Percentiles rank a stretch among this genome's conserved stretches.
phyloP scores from a whole-genome alignment of 495 filamentous ascomycete genomes.

The Annulohypoxylon moriforme region DNA sequence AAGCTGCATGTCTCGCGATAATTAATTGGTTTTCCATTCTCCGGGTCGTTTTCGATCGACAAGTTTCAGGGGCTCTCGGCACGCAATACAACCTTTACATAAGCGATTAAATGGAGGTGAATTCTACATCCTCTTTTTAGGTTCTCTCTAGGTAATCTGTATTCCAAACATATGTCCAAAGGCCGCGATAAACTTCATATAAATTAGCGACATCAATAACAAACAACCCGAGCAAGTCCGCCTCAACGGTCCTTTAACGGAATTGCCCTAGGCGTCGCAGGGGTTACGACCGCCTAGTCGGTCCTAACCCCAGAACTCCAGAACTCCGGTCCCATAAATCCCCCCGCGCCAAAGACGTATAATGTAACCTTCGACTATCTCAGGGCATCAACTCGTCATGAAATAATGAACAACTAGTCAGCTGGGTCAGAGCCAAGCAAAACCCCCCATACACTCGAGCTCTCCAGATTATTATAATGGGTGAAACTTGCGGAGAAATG shows the following conservation, averaged over 20 bases:
- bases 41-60: conserved; percentile 22
- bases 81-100: conserved; percentile 29
- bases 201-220: background rate
- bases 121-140: background rate
- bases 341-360: background rate
- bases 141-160: background rate
- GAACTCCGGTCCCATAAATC: background rate
- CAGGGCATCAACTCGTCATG: background rate
- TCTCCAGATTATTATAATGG: background rate
- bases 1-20: conserved; percentile 18
- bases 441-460: background rate
- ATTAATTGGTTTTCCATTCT: conserved; percentile 24
- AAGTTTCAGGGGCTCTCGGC: background rate
- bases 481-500: background rate
- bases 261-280: background rate
- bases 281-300: background rate
- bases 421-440: background rate
- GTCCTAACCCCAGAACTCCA: conserved; percentile 7
- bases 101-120: background rate
- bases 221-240: background rate
- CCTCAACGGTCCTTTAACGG: conserved; percentile 1
- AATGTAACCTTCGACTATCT: background rate
- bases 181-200: background rate
- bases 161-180: background rate
- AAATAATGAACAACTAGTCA: too few relatives aligned